Evolutionary conservation across 129 eudicot genomes (phyloP).

Genomic region (Arctium lappa): DNA sequence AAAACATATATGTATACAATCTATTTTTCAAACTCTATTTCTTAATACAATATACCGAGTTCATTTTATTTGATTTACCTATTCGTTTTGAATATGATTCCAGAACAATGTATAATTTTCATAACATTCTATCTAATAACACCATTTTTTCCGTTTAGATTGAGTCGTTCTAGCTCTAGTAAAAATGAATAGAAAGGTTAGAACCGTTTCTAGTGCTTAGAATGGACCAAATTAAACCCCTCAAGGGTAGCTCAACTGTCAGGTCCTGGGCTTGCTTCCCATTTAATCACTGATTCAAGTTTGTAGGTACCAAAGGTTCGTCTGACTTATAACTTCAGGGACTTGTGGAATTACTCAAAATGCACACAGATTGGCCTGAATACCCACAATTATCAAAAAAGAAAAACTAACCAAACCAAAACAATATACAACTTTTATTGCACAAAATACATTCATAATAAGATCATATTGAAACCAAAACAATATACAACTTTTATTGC

Average conservation of each 20-base stretch:
- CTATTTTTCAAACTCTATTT: neutral
- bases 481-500: constrained; percentile 11
- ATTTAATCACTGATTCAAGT: neutral
- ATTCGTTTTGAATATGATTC: neutral
- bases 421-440: constrained; percentile 7
- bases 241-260: too few species aligned
- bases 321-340: too few species aligned
- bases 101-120: neutral
- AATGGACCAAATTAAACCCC: neutral
- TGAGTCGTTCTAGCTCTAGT: too few species aligned
- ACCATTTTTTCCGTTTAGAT: too few species aligned
- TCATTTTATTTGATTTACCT: neutral
- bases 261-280: neutral
- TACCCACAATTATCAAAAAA: neutral
- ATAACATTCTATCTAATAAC: too few species aligned
- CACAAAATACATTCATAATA: constrained; percentile 1
- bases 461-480: neutral
- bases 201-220: neutral
- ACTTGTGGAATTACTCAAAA: neutral
- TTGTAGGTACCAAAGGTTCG: neutral
- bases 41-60: neutral
- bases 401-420: neutral
- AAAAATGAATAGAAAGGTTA: too few species aligned
- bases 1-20: too few species aligned
- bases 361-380: neutral